Evolutionary conservation across 106 monocot genomes (phyloP), one percentile per base, ranked within the genome.

Genomic region (Dactylorhiza incarnata): DNA sequence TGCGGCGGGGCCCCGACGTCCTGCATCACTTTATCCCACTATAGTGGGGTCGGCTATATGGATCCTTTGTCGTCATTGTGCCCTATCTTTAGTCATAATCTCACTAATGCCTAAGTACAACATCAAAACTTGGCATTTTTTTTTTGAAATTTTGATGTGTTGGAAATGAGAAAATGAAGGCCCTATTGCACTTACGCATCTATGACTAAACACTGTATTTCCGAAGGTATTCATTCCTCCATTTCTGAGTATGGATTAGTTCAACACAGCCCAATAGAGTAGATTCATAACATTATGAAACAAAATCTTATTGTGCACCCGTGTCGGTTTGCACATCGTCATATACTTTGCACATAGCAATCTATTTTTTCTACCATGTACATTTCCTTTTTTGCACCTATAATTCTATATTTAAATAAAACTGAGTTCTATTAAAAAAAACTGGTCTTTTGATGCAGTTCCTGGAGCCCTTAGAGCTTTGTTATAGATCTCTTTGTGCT

Each of bases 391-490:
- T 51, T 51, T 51, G 51, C 9, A 51, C 55, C 15, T 17, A 17
- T 15, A 17, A 55, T 55, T 55, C 5, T 55, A 55, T 17, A 55
- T 19, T n/a, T 58, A 20, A 58, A 58, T 58, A 58, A 58, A 58
- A 58, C 26, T 22, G 65, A 11, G 65, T 29, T 65, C 3, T 29
- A 13, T 29, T 65, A 9, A 25, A 65, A 65, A 24, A 29, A 26
- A 10, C 8, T 65, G 12, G 26, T 26, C 26, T 45, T 69, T 69
- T 66, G 43, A 17, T 16, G 75, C 84, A 94, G 94, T 94, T 94
- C 54, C 69, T 96, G 78, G 96, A 94, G 80, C 93, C 97, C 45
- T 86, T 97, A 48, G 97, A 97, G 82, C 89, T 94, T n/a, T 94
- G 94, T 62, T 94, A 94, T 78, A 68, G 89, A 56, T 94, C 94